Percentiles rank a stretch among this genome's conserved stretches.
Conservation (phyloP, 495 filamentous ascomycete species). For the Penicillium silybi region DNA sequence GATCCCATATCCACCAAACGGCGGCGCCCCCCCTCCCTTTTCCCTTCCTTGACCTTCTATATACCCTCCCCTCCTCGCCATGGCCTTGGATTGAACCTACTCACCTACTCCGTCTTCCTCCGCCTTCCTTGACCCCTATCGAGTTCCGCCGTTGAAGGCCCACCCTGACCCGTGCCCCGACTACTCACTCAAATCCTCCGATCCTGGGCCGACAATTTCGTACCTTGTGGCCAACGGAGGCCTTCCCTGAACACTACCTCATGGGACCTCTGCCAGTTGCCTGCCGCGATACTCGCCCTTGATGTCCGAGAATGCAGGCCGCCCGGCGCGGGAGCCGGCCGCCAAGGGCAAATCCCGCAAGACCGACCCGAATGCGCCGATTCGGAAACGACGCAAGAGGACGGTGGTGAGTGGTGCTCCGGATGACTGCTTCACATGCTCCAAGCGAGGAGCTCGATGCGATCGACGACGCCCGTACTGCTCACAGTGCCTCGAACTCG, state of each 20-base stretch:
- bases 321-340: background rate
- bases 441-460: constrained; percentile 76
- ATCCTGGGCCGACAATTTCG: background rate
- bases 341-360: constrained; percentile 29
- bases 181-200: background rate
- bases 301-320: constrained; percentile 17
- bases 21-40: constrained; percentile 3
- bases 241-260: background rate
- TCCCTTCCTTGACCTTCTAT: constrained; percentile 1
- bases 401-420: constrained; percentile 84
- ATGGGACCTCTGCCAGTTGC: constrained; percentile 17
- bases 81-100: background rate
- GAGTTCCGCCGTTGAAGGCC: background rate
- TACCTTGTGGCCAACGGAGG: background rate
- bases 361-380: constrained; percentile 19
- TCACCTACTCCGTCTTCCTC: background rate
- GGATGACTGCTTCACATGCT: constrained; percentile 94
- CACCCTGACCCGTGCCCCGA: background rate
- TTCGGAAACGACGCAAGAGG: constrained; percentile 78
- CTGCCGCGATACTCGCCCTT: constrained; percentile 5
- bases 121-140: background rate
- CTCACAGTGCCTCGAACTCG: constrained; percentile 85
- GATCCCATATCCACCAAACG: constrained; percentile 20
- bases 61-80: background rate
- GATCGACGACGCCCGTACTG: constrained; percentile 94